A percentile compares a stretch with the other conserved stretches of the same genome.
Conservation (phyloP, 176 grass and related monocot species). For the Avena sativa region DNA sequence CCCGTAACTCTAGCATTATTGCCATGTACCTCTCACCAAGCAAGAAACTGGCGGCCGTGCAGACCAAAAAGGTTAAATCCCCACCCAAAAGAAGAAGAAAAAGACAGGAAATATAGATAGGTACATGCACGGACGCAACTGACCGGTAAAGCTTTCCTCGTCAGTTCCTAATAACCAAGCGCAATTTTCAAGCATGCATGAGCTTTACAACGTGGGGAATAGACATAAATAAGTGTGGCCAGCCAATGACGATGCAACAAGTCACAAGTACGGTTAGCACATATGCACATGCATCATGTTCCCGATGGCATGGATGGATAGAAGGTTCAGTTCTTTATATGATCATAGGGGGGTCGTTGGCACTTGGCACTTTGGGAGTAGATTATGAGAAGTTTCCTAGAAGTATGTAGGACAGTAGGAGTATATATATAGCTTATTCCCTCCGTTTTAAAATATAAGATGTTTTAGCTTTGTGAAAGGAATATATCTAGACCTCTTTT, state of each 20-base stretch:
- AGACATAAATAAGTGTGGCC: background rate
- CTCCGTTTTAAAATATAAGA: no score
- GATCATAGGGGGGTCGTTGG: background rate
- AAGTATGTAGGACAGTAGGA: background rate
- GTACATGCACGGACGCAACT: background rate
- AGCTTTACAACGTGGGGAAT: background rate
- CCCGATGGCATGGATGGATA: constrained; percentile 26
- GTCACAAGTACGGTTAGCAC: background rate
- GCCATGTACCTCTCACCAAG: background rate
- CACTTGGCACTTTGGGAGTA: constrained; percentile 8
- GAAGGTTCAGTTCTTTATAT: constrained; percentile 14
- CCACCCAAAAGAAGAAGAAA: background rate
- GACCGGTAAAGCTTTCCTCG: background rate
- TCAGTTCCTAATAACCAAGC: background rate
- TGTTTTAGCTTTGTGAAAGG: no score
- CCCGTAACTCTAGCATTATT: no score
- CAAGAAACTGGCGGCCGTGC: background rate
- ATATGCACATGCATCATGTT: constrained; percentile 16
- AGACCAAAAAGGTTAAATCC: background rate
- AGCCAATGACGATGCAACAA: constrained; percentile 24
- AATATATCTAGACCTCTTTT: no score
- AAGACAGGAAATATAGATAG: background rate
- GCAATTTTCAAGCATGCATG: background rate
- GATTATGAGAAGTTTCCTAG: constrained; percentile 49
- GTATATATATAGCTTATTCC: background rate